Evolutionary conservation across 352 stramenopile genomes (phyloP).

Genomic region (Phytopythium kandeliae): DNA sequence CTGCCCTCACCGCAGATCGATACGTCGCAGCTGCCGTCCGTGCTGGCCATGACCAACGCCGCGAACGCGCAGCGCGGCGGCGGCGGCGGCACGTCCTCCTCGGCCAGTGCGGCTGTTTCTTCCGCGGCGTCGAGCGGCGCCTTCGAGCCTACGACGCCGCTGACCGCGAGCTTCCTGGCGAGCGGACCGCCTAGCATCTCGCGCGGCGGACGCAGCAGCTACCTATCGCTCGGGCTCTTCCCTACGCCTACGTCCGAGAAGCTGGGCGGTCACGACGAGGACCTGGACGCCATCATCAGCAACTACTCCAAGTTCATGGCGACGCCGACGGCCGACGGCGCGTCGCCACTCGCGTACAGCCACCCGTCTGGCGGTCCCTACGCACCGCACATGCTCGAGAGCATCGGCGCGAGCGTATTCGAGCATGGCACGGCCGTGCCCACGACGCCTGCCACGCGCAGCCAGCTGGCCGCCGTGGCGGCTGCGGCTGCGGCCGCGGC

Average conservation of each 20-base stretch:
- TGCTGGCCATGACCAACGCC: conserved; percentile 64
- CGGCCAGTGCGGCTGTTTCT: no score
- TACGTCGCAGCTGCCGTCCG: conserved; percentile 63
- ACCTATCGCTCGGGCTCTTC: conserved; percentile 54
- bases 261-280: conserved; percentile 31
- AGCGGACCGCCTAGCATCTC: conserved; percentile 50
- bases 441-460: conserved; percentile 13
- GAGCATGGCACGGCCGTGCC: conserved; percentile 32
- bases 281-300: conserved; percentile 57
- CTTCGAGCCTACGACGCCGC: conserved; percentile 25
- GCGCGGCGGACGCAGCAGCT: conserved; percentile 32
- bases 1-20: conserved; percentile 67
- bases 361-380: conserved; percentile 35
- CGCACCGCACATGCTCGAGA: conserved; percentile 43
- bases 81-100: conserved; percentile 10
- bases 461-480: conserved; percentile 12
- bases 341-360: conserved; percentile 47
- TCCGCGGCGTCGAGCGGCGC: conserved; percentile 1
- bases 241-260: conserved; percentile 33
- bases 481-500: conserved; percentile 22
- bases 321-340: conserved; percentile 20
- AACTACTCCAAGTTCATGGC: conserved; percentile 74
- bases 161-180: conserved; percentile 32
- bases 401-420: conserved; percentile 58
- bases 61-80: conserved; percentile 18